Evolutionary conservation across 169 alveolate genomes (phyloP), one percentile per base, ranked within the genome.

Genomic region (Fabrea salina): DNA sequence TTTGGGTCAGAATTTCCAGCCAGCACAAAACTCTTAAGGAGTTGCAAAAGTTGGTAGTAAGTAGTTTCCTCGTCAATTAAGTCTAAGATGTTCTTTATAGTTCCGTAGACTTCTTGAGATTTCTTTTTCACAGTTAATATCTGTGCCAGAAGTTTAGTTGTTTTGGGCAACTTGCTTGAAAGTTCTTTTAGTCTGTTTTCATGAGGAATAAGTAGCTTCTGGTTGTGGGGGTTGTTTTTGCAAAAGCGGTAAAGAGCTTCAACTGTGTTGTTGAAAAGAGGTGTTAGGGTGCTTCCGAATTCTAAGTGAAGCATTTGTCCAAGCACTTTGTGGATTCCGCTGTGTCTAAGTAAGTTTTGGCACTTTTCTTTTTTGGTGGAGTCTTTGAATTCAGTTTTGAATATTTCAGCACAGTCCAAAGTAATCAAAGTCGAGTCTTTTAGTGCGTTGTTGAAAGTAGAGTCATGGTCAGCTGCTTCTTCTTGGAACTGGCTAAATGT

Each of bases 21-120:
- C 25, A 27, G 27, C 5, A 70, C 66, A 49, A 70, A 70, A 50
- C 54, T 70, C 37, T 50, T 70, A 5, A 70, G 39, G 19, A 70
- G 32, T 6, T 70, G 79, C 22, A 70, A 22, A 13, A 70, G 68
- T 32, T 27, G 59, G 79, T 70, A 70, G 30, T 70, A 27, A n/a
- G 25, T 22, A 11, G n/a, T 30, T 19, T 70, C 22, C n/a, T 47
- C 32, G 25, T 70, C 66, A 6, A 70, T n/a, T 41, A 25, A 25
- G 11, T 70, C 79, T 22, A 37, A 70, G 19, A 70, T 70, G 22
- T 47, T 4, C 32, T 50, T 22, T 11, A 70, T n/a, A 0, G 49
- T 44, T 19, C 40, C 37, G 25, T 47, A 50, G 25, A 59, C 79
- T 50, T 22, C 5, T 39, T 47, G 33, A n/a, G n/a, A 27, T 11